These are phyloP conservation scores for Xylaria sp. DNA, from an alignment of 2,329 filamentous ascomycete species.

Conservation along the genomic window DNA sequence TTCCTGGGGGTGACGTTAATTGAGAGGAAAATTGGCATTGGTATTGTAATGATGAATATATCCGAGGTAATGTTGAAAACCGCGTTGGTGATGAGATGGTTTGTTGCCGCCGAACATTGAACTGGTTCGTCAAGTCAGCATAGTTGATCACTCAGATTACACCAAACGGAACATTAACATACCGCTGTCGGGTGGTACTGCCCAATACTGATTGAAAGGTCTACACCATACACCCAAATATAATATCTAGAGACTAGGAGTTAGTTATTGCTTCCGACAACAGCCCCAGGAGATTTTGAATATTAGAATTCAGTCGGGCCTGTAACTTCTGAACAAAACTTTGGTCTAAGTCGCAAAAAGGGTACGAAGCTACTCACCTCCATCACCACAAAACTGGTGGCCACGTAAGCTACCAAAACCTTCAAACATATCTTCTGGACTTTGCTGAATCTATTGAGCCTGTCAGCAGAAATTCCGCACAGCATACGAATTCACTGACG, in stretches of 20 bases:
- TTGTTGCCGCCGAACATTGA: slow-evolving; percentile 62
- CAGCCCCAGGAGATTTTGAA: background rate
- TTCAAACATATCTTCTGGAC: slow-evolving; percentile 55
- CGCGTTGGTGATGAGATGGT: slow-evolving; percentile 64
- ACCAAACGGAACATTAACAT: slow-evolving; percentile 26
- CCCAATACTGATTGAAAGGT: slow-evolving; percentile 63
- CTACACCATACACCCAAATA: slow-evolving; percentile 55
- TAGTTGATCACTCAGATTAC: background rate
- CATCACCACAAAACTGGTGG: slow-evolving; percentile 54
- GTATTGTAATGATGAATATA: slow-evolving; percentile 62
- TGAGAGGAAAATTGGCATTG: slow-evolving; percentile 58
- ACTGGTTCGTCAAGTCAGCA: slow-evolving; percentile 39
- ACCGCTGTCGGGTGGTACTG: slow-evolving; percentile 58
- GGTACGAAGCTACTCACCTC: slow-evolving; percentile 42
- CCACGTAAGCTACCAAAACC: slow-evolving; percentile 54
- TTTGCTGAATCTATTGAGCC: slow-evolving; percentile 48
- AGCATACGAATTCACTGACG: slow-evolving; percentile 42
- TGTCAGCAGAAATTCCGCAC: background rate
- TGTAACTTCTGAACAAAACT: background rate
- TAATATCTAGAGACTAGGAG: slow-evolving; percentile 5
- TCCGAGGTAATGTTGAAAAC: slow-evolving; percentile 66
- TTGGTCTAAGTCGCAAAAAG: background rate
- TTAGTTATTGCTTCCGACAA: background rate
- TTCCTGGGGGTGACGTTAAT: slow-evolving; percentile 56
- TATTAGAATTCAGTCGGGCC: too few species aligned